phyloP scores from a whole-genome alignment of 768 basidiomycete genomes.

The Tylopilus felleus region DNA sequence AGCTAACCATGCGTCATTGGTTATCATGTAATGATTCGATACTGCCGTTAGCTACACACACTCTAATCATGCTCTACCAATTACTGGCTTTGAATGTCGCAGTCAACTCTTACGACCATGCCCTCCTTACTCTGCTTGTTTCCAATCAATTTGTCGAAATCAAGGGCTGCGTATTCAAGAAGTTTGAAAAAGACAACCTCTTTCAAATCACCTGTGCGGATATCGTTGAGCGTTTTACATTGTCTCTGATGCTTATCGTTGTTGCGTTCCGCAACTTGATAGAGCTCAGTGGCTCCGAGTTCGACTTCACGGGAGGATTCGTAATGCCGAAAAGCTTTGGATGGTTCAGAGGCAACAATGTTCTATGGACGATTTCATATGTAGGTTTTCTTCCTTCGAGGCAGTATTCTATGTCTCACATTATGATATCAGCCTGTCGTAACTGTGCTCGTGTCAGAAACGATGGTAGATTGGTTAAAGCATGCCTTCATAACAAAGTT shows the following conservation, averaged over 20 bases:
- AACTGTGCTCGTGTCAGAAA: slow-evolving; percentile 87
- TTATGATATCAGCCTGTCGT: slow-evolving; percentile 68
- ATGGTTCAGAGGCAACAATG: slow-evolving; percentile 75
- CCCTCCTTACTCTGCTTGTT: slow-evolving; percentile 87
- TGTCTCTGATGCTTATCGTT: slow-evolving; percentile 84
- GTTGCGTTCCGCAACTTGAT: slow-evolving; percentile 95
- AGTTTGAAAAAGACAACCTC: slow-evolving; percentile 97
- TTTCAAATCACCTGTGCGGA: slow-evolving; percentile 99
- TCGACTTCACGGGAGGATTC: slow-evolving; percentile 68
- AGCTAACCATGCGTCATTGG: slow-evolving; percentile 20
- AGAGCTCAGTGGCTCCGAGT: slow-evolving; percentile 88
- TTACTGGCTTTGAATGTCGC: slow-evolving; percentile 94
- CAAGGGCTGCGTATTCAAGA: slow-evolving; percentile 99
- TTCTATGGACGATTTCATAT: slow-evolving; percentile 86
- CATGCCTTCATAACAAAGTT: slow-evolving; percentile 99
- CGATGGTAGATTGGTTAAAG: slow-evolving; percentile 97
- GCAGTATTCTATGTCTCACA: not conserved
- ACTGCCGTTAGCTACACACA: slow-evolving; percentile 64
- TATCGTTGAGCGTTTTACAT: slow-evolving; percentile 95
- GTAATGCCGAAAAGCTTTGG: slow-evolving; percentile 80
- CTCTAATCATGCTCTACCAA: slow-evolving; percentile 95
- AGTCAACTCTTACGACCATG: slow-evolving; percentile 96
- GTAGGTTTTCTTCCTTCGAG: slow-evolving; percentile 44
- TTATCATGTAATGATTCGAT: not conserved
- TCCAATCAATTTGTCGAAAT: slow-evolving; percentile 99